Conservation (phyloP, 306 rosid species). For the peach (Prunus persica) region DNA sequence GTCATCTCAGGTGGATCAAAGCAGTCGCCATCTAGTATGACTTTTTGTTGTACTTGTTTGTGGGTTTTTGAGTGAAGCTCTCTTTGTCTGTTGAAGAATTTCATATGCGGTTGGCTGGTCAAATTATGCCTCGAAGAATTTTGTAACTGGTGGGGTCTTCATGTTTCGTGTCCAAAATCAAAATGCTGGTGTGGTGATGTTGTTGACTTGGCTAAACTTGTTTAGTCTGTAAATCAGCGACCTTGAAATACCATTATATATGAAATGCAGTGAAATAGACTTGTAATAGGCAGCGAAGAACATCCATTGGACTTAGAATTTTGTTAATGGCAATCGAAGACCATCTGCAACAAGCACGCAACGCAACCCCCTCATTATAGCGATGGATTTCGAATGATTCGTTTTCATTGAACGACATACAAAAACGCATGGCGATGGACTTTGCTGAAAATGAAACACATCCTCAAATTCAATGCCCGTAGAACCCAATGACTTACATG, state of each 20-base stretch:
- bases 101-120: slow-evolving; percentile 26
- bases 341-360: too few species aligned
- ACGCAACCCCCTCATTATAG: too few species aligned
- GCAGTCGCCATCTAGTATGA: slow-evolving; percentile 1
- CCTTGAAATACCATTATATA: background rate
- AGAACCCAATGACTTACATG: too few species aligned
- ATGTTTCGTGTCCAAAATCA: slow-evolving; percentile 15
- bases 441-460: too few species aligned
- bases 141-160: slow-evolving; percentile 38
- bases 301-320: background rate
- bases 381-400: too few species aligned
- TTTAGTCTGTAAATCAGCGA: background rate
- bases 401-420: too few species aligned
- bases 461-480: too few species aligned
- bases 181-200: background rate
- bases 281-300: background rate
- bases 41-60: slow-evolving; percentile 8
- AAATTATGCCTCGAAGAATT: slow-evolving; percentile 34
- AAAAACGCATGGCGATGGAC: too few species aligned
- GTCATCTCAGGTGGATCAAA: slow-evolving; percentile 19
- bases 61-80: slow-evolving; percentile 17
- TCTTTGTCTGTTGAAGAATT: slow-evolving; percentile 6
- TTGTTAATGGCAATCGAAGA: too few species aligned
- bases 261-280: background rate
- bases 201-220: background rate